A percentile compares a stretch with the other conserved stretches of the same genome.
phyloP scores from a whole-genome alignment of 331 rosid genomes.

The Quercus tomentella region DNA sequence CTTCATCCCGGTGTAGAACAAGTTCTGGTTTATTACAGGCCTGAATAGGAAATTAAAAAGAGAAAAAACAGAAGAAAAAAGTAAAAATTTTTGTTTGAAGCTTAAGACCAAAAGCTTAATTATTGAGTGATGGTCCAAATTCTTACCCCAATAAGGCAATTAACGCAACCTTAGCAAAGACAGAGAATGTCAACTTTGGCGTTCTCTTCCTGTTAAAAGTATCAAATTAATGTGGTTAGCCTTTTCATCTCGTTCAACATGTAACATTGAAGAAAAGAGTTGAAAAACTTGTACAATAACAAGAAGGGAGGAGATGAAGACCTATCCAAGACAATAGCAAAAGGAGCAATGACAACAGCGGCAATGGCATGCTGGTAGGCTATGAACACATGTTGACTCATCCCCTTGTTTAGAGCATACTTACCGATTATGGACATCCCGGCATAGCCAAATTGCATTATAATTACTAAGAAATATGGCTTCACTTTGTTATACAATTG shows the following conservation, averaged over 20 bases:
- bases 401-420: conserved; percentile 12
- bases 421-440: conserved; percentile 43
- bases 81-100: neutral
- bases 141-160: conserved; percentile 42
- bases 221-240: neutral
- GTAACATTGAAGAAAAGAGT: neutral
- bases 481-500: conserved; percentile 3
- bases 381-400: conserved; percentile 33
- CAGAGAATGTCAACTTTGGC: conserved; percentile 33
- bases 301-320: neutral
- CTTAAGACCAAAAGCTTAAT: neutral
- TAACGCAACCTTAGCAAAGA: conserved; percentile 26
- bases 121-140: neutral
- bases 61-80: neutral
- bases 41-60: conserved; percentile 9
- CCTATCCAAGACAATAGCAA: conserved; percentile 50
- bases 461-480: conserved; percentile 33
- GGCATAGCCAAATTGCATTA: conserved; percentile 20
- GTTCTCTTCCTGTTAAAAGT: conserved; percentile 29
- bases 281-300: neutral
- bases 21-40: conserved; percentile 54
- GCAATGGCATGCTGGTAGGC: conserved; percentile 47
- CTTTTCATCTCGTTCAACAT: neutral
- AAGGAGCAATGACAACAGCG: conserved; percentile 34
- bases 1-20: conserved; percentile 56